A percentile compares a stretch with the other conserved stretches of the same genome.
phyloP scores from a whole-genome alignment of 495 filamentous ascomycete species.

The Evansstolkia leycettana region DNA sequence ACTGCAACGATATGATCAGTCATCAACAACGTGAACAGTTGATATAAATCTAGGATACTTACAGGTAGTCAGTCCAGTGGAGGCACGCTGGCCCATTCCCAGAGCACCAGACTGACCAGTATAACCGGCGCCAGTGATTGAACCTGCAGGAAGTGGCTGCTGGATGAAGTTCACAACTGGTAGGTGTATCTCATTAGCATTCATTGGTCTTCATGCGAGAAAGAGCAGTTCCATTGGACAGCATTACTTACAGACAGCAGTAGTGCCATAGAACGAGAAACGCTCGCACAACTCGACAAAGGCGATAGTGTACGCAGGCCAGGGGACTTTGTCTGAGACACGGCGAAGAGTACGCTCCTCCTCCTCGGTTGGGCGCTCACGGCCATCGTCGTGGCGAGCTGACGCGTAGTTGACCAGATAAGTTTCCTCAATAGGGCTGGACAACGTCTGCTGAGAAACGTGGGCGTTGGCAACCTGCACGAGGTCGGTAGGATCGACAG shows the following conservation, averaged over 20 bases:
- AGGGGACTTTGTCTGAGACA: slow-evolving; percentile 52
- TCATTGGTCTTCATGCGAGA: no score
- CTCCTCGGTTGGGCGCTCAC: slow-evolving; percentile 40
- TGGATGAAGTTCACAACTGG: slow-evolving; percentile 42
- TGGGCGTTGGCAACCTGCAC: slow-evolving; percentile 5
- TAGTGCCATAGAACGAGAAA: slow-evolving; percentile 70
- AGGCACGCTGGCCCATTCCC: slow-evolving; percentile 49
- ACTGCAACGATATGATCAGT: slow-evolving; percentile 18
- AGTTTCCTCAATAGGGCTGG: background rate
- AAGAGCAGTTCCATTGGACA: no score
- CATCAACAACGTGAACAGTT: background rate
- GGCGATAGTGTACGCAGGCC: slow-evolving; percentile 53
- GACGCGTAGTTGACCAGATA: background rate
- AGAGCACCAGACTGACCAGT: slow-evolving; percentile 22
- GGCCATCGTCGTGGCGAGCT: background rate
- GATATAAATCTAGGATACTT: background rate
- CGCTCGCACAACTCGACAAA: slow-evolving; percentile 70
- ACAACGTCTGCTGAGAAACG: background rate
- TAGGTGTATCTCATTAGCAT: no score
- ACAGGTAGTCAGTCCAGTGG: slow-evolving; percentile 41
- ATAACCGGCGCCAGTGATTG: slow-evolving; percentile 36
- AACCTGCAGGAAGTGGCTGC: slow-evolving; percentile 36
- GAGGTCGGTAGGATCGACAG: slow-evolving; percentile 3
- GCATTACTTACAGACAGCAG: slow-evolving; percentile 46
- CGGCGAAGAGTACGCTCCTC: slow-evolving; percentile 49